These are phyloP conservation scores for Bullera alba DNA, from an alignment of 768 basidiomycete species.

Conservation along the genomic window DNA sequence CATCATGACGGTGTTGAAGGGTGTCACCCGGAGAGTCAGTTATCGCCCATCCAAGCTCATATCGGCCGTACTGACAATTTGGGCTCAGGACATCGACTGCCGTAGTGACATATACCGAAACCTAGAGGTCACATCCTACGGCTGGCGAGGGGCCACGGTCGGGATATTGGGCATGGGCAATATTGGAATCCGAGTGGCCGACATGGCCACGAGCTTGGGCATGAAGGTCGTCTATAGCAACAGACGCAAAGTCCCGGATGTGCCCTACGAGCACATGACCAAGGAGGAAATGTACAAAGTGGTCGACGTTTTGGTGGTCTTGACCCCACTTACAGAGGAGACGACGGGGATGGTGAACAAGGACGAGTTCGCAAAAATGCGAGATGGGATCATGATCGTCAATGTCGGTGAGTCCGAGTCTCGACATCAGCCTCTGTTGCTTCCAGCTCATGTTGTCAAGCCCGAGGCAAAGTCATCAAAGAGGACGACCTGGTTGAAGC, in stretches of 20 bases:
- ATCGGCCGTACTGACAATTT: too few relatives aligned
- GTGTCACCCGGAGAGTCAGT: conserved; percentile 16
- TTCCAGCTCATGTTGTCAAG: background rate
- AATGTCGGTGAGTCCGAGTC: conserved; percentile 48
- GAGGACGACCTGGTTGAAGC: conserved; percentile 45
- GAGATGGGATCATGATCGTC: conserved; percentile 65
- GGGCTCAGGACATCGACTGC: too few relatives aligned
- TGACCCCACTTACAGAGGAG: conserved; percentile 58
- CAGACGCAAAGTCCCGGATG: background rate
- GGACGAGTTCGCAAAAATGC: conserved; percentile 65
- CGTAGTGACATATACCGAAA: too few relatives aligned
- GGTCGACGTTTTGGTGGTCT: conserved; percentile 17
- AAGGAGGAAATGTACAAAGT: conserved; percentile 15
- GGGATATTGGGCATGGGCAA: conserved; percentile 48
- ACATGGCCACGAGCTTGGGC: background rate
- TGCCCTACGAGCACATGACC: conserved; percentile 4
- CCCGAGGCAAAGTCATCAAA: conserved; percentile 39
- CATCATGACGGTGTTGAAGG: conserved; percentile 22
- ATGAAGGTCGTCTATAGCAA: background rate
- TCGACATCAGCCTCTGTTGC: too few relatives aligned
- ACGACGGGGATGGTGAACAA: conserved; percentile 68
- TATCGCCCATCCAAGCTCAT: too few relatives aligned
- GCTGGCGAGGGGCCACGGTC: conserved; percentile 23
- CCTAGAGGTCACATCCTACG: too few relatives aligned
- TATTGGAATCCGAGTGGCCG: conserved; percentile 39